Evolutionary conservation across 306 rosid species (phyloP).

Genomic region (Boehmeria nivea): DNA sequence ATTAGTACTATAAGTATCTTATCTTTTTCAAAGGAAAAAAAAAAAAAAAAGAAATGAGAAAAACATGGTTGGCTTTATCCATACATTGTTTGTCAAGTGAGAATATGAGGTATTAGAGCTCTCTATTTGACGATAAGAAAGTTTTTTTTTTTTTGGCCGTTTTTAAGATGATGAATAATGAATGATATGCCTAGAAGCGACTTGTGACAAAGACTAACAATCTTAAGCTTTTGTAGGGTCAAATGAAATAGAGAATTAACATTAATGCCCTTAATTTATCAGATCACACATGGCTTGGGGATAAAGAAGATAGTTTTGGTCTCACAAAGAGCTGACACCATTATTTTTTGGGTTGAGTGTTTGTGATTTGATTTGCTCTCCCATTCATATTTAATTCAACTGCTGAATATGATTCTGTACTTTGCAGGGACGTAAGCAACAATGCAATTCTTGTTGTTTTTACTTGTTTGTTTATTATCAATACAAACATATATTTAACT

Average conservation of each 20-base stretch:
- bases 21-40: too few species aligned
- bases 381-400: conserved; percentile 1
- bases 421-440: conserved; percentile 4
- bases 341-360: conserved; percentile 28
- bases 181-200: conserved; percentile 21
- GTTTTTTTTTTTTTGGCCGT: neutral
- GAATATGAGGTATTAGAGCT: neutral
- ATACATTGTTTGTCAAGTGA: conserved; percentile 17
- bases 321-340: conserved; percentile 39
- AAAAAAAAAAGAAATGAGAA: too few species aligned
- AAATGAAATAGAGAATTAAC: conserved; percentile 11
- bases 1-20: neutral
- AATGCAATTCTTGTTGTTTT: conserved; percentile 5
- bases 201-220: conserved; percentile 34
- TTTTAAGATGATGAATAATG: conserved; percentile 4
- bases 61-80: too few species aligned
- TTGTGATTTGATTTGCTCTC: conserved; percentile 24
- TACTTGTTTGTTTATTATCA: too few species aligned
- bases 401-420: conserved; percentile 9
- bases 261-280: conserved; percentile 12
- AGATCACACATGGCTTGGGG: conserved; percentile 27
- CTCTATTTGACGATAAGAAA: conserved; percentile 8
- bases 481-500: too few species aligned
- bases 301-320: conserved; percentile 27
- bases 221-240: conserved; percentile 23